Evolutionary conservation across 768 basidiomycete species (phyloP), one percentile per base, ranked within the genome.

Genomic region (Mycena maculata): DNA sequence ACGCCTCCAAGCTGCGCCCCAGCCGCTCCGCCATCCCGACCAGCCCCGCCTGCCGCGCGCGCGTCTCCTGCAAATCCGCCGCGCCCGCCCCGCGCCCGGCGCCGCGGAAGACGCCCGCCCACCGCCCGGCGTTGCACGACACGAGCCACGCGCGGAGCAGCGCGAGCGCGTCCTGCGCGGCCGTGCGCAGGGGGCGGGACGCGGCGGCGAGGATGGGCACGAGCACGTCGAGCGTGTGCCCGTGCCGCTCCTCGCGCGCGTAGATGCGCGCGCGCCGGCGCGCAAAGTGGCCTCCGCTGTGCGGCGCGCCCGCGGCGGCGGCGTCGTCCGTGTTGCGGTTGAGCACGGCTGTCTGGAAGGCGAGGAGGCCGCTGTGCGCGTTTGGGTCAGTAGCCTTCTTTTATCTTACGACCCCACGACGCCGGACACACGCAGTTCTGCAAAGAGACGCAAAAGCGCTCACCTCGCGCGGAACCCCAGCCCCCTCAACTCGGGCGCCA

Each of bases 151-250:
- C 75, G 1, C 68, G 69, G 6, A 77, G 39, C 2, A 60, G 72
- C 0, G 47, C 49, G 4, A 81, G 27, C 0, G 72, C 77, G 2
- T 67, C 70, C 22, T 77, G 76, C 27, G 80, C 81, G 1, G 80
- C 74, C 2, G 50, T 50, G 9, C 84, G 78, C 6, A 85, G 73
- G 0, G 75, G 74, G 1, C 67, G 70, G 11, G 84, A 83, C 9
- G 80, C 77, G 5, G 71, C 48, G 0, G 73, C 74, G n/a, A 85
- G 75, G 41, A 85, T 80, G 18, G 83, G 84, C 12, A 84, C 73
- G 20, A 83, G 76, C 0, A 77, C 71, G 57, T 82, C 80, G 18
- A 85, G 75, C 57, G 79, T 78, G 63, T 85, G 83, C 0, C 84
- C 84, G 54, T 84, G 80, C 30, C 75, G 71, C 1, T 73, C 58